Base-by-base conservation (phyloP, 129 eudicot species). In the Lactuca sativa region DNA sequence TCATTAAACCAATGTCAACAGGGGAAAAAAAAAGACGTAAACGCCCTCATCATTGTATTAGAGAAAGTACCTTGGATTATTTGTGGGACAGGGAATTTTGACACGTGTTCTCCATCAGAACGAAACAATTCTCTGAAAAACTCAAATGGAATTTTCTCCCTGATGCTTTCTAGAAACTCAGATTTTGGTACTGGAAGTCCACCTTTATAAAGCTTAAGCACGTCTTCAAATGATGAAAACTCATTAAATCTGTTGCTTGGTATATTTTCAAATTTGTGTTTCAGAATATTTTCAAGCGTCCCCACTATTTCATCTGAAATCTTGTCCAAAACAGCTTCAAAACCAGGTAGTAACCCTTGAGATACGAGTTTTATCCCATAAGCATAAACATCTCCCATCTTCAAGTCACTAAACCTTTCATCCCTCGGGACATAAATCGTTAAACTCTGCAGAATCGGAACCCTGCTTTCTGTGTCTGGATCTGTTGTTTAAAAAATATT, bases 81-180 rank as follows among this genome's bases (percentile, higher is more conserved):
- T 77, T 79, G 88, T 36, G 98, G 98, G 72, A 71, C 9, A 14
- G 97, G 98, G 73, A 82, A 89, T 51, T 86, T 93, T 56, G 80
- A 51, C 30, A 70, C 66, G 12, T 78, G 82, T 41, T 85, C 93
- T 14, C 90, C 88, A 80, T 93, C 98, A 5, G 79, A 66, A 17
- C 81, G 86, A 47, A 87, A 58, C 17, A 93, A 79, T 62, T 84
- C 88, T 81, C 72, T 85, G 30, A 93, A 54, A 73, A 87, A 66
- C 61, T 93, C 96, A 2, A 53, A 73, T 1, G 96, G 90, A 33
- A 86, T 76, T 65, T 49, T 73, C 59, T 88, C 82, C 77, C 74
- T 69, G 14, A 88, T 16, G 16, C 77, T 52, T 41, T 88, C 83
- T n/a, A 85, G 53, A 52, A 85, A 71, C 69, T 52, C 44, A 11